phyloP scores from a whole-genome alignment of 140 eudicot species.

The Oenanthe javanica region DNA sequence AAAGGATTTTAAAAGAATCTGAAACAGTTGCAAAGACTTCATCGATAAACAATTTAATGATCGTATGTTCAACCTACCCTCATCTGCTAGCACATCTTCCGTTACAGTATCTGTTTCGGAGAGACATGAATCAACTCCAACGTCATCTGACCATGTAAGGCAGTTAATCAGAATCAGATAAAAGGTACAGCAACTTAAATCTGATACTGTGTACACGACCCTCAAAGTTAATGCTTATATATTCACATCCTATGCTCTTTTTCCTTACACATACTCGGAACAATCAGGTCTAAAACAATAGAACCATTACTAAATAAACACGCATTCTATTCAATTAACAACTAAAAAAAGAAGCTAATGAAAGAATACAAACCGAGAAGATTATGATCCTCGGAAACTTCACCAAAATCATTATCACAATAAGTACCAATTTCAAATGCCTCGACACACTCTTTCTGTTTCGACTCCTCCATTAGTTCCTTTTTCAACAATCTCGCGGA shows the following conservation, averaged over 20 bases:
- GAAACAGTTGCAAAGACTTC: not conserved
- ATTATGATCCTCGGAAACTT: not conserved
- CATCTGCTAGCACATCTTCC: not conserved
- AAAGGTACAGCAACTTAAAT: not conserved
- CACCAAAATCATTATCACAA: slow-evolving; percentile 15
- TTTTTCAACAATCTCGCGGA: slow-evolving; percentile 42
- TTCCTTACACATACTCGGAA: no score
- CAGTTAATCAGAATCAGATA: not conserved
- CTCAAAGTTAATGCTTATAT: no score
- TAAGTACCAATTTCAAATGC: slow-evolving; percentile 13
- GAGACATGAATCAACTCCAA: not conserved
- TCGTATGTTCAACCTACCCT: not conserved
- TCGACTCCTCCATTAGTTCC: slow-evolving; percentile 4
- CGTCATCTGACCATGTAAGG: not conserved
- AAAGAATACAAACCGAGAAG: not conserved
- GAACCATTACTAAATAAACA: no score
- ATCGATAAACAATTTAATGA: not conserved
- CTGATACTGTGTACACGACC: not conserved
- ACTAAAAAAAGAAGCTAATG: not conserved
- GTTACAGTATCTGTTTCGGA: not conserved
- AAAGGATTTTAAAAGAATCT: not conserved
- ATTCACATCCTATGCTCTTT: no score
- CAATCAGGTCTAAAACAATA: no score
- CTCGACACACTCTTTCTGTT: slow-evolving; percentile 18
- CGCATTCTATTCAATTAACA: not conserved